phyloP scores from a whole-genome alignment of 129 eudicot species.

The Helichrysum umbraculigerum region DNA sequence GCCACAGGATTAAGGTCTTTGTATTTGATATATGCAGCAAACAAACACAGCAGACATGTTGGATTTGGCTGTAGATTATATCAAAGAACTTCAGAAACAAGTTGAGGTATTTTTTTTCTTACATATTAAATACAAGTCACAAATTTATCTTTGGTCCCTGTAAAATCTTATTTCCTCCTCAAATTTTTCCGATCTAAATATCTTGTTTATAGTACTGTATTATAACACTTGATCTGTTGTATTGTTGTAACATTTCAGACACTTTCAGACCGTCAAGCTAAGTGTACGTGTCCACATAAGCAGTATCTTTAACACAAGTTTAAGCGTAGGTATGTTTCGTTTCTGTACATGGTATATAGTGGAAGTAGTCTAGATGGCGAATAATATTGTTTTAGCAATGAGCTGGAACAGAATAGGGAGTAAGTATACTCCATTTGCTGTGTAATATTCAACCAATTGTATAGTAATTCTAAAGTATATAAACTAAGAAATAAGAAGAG shows the following conservation, averaged over 20 bases:
- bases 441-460: slow-evolving; percentile 25
- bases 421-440: slow-evolving; percentile 12
- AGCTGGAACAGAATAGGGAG: slow-evolving; percentile 3
- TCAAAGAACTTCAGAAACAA: slow-evolving; percentile 83
- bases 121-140: neutral
- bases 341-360: slow-evolving; percentile 23
- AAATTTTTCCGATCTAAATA: neutral
- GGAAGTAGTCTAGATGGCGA: slow-evolving; percentile 4
- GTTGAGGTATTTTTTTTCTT: slow-evolving; percentile 44
- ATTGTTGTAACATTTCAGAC: slow-evolving; percentile 40
- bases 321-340: slow-evolving; percentile 32
- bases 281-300: slow-evolving; percentile 49
- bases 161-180: neutral
- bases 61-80: slow-evolving; percentile 92
- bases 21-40: slow-evolving; percentile 58
- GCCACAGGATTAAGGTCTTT: neutral
- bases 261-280: slow-evolving; percentile 38
- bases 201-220: neutral
- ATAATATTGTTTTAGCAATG: slow-evolving; percentile 13
- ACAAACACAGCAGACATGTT: slow-evolving; percentile 93
- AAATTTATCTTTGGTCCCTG: neutral
- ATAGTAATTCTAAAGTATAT: slow-evolving; percentile 15
- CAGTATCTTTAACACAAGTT: slow-evolving; percentile 26
- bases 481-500: slow-evolving; percentile 1
- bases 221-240: slow-evolving; percentile 19